phyloP scores from a whole-genome alignment of 208 protist genomes.

The Crithidia acanthocephali region DNA sequence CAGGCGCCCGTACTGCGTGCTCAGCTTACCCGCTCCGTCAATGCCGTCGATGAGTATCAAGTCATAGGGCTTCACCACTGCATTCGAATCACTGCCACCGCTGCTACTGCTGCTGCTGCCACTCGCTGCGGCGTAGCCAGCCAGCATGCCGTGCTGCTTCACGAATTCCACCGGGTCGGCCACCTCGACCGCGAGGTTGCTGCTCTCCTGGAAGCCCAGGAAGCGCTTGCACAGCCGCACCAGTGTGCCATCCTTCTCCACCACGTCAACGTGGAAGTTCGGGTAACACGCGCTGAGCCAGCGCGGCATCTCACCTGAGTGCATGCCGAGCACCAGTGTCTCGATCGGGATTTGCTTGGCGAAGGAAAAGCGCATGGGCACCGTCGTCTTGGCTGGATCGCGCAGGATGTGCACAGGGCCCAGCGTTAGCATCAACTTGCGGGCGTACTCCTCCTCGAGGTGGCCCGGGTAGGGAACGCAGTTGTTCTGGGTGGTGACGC shows the following conservation, averaged over 20 bases:
- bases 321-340: slow-evolving; percentile 82
- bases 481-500: slow-evolving; percentile 76
- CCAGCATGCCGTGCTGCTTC: slow-evolving; percentile 40
- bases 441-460: slow-evolving; percentile 75
- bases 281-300: slow-evolving; percentile 85
- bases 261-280: slow-evolving; percentile 85
- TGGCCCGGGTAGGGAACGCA: slow-evolving; percentile 79
- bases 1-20: slow-evolving; percentile 72
- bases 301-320: slow-evolving; percentile 80
- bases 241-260: slow-evolving; percentile 86
- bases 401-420: slow-evolving; percentile 84
- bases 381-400: slow-evolving; percentile 56
- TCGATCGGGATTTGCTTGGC: slow-evolving; percentile 69
- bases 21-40: slow-evolving; percentile 70
- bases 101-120: slow-evolving; percentile 10
- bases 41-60: slow-evolving; percentile 79
- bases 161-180: slow-evolving; percentile 75
- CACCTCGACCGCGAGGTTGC: slow-evolving; percentile 64
- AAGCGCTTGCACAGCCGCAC: slow-evolving; percentile 76
- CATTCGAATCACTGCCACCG: not conserved
- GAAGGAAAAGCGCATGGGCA: slow-evolving; percentile 75
- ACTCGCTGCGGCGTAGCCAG: slow-evolving; percentile 8
- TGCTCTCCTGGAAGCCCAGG: slow-evolving; percentile 82
- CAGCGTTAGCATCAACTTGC: slow-evolving; percentile 87
- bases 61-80: slow-evolving; percentile 54